Conservation (phyloP, 2,329 filamentous ascomycete genomes). For the Coniella lustricola region DNA sequence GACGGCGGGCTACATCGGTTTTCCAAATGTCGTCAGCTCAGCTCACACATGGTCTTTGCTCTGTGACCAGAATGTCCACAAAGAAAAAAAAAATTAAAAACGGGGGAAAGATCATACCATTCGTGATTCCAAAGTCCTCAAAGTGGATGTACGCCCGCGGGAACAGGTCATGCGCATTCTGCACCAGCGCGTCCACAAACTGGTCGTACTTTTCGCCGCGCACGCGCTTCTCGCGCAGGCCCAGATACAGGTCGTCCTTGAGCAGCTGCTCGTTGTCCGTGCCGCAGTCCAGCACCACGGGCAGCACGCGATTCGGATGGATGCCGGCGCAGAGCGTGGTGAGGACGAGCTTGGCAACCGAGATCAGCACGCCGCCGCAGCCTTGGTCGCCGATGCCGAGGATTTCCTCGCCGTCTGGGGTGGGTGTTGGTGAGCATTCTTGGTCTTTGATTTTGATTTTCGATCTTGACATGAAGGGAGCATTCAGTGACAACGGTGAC, state of each 20-base stretch:
- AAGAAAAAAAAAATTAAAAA: not conserved
- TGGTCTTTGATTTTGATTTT: too few relatives aligned
- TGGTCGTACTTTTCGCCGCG: slow-evolving; percentile 67
- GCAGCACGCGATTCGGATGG: slow-evolving; percentile 69
- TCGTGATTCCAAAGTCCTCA: slow-evolving; percentile 76
- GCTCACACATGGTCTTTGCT: too few relatives aligned
- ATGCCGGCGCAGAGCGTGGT: slow-evolving; percentile 84
- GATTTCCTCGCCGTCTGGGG: slow-evolving; percentile 62
- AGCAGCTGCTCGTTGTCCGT: slow-evolving; percentile 73
- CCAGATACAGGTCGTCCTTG: slow-evolving; percentile 72
- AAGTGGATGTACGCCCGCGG: slow-evolving; percentile 83
- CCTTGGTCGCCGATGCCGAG: slow-evolving; percentile 87
- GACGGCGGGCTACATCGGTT: slow-evolving; percentile 48
- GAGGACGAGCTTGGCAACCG: slow-evolving; percentile 72
- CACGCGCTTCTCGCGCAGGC: slow-evolving; percentile 58
- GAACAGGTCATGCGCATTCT: slow-evolving; percentile 59
- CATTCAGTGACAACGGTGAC: too few relatives aligned
- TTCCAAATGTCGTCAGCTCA: too few relatives aligned
- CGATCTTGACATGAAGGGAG: too few relatives aligned
- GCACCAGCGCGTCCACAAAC: slow-evolving; percentile 70
- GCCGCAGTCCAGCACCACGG: slow-evolving; percentile 79
- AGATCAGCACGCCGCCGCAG: slow-evolving; percentile 77
- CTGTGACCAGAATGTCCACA: too few relatives aligned
- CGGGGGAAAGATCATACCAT: too few relatives aligned
- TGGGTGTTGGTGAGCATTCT: too few relatives aligned